Conservation (phyloP, 2,329 filamentous ascomycete genomes). For the Penicillium fuscoglaucum region DNA sequence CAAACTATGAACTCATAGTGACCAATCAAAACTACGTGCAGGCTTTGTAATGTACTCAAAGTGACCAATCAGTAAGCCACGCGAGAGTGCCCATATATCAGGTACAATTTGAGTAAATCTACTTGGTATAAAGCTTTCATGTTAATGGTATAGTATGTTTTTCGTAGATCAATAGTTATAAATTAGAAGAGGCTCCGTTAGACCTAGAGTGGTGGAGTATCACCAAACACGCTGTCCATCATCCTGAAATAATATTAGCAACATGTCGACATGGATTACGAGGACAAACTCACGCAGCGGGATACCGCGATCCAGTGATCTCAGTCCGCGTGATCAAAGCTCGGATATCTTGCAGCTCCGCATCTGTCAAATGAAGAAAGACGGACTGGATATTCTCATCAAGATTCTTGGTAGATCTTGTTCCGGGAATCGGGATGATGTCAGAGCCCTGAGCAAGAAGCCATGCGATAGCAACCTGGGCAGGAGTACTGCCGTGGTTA, state of each 20-base stretch:
- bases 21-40: no score
- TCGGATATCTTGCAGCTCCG: conserved; percentile 17
- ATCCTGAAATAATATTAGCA: conserved; percentile 1
- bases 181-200: background rate
- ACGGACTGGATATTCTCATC: conserved; percentile 14
- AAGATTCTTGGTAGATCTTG: conserved; percentile 18
- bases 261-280: background rate
- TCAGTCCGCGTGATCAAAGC: conserved; percentile 8
- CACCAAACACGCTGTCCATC: conserved; percentile 2
- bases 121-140: no score
- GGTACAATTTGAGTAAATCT: no score
- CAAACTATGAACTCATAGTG: no score
- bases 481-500: conserved; percentile 56
- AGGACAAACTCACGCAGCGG: background rate
- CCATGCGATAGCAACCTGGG: conserved; percentile 65
- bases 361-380: conserved; percentile 9
- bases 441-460: conserved; percentile 55
- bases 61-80: background rate
- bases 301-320: conserved; percentile 1
- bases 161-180: no score
- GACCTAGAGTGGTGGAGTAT: conserved; percentile 5
- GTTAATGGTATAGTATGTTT: no score
- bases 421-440: conserved; percentile 33
- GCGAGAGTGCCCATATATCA: background rate
- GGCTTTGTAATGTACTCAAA: background rate